These are phyloP conservation scores for Apiotrichum porosum DNA, from an alignment of 1,284 basidiomycete genomes.

Conservation along the genomic window DNA sequence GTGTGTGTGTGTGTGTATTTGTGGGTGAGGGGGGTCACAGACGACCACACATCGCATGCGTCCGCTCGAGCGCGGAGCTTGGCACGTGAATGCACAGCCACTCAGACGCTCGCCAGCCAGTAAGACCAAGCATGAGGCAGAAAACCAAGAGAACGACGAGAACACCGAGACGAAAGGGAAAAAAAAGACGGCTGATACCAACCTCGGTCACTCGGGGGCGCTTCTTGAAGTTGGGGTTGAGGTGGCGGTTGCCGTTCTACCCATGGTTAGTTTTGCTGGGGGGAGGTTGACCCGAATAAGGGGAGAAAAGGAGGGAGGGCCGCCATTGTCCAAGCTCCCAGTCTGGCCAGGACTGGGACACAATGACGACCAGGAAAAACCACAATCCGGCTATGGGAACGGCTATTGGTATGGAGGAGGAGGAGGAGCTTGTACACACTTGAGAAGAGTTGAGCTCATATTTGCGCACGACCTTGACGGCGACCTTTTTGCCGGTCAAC, in stretches of 20 bases:
- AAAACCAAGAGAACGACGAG: no score
- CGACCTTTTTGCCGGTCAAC: slow-evolving; percentile 73
- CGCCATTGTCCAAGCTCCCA: slow-evolving; percentile 31
- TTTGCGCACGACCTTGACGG: slow-evolving; percentile 97
- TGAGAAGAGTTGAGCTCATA: slow-evolving; percentile 90
- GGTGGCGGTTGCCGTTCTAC: slow-evolving; percentile 83
- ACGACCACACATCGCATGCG: neutral
- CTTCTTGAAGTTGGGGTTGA: slow-evolving; percentile 86
- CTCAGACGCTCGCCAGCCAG: no score
- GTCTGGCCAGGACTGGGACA: slow-evolving; percentile 39
- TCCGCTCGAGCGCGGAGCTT: neutral
- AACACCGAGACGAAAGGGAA: no score
- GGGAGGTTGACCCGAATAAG: neutral
- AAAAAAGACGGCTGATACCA: slow-evolving; percentile 41
- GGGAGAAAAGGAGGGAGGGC: slow-evolving; percentile 13
- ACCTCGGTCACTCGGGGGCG: slow-evolving; percentile 95
- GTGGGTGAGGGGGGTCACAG: slow-evolving; percentile 24
- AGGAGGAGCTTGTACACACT: slow-evolving; percentile 59
- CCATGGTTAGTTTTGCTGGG: slow-evolving; percentile 4
- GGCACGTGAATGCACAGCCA: no score
- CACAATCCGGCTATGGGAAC: neutral
- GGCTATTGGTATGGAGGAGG: no score
- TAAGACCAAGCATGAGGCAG: no score
- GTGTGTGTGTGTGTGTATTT: neutral
- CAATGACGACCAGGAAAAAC: slow-evolving; percentile 13